Percentiles rank a stretch among this genome's conserved stretches.
These are phyloP conservation scores for Wickerhamiella azymoides DNA, from an alignment of 805 yeast genomes.

Conservation along the genomic window DNA sequence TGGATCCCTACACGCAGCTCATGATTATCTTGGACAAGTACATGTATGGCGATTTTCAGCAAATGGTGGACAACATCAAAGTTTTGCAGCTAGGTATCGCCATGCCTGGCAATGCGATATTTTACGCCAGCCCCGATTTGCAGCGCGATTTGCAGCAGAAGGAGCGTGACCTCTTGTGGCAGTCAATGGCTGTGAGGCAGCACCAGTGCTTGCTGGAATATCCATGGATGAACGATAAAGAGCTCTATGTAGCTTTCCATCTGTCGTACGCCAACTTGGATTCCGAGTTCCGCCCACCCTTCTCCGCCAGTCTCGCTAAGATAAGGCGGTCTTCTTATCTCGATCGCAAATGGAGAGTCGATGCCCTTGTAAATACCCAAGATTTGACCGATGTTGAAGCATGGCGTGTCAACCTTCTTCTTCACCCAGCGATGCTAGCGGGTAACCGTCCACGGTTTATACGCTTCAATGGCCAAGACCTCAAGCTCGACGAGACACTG, in stretches of 20 bases:
- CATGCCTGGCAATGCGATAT: not conserved
- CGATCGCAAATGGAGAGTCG: too few relatives aligned
- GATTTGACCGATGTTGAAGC: too few relatives aligned
- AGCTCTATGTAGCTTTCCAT: too few relatives aligned
- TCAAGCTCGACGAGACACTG: too few relatives aligned
- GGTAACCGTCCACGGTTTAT: too few relatives aligned
- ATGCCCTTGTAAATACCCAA: too few relatives aligned
- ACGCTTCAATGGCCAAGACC: too few relatives aligned
- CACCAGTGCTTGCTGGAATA: not conserved
- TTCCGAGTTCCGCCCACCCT: not conserved
- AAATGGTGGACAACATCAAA: not conserved
- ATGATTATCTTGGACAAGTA: not conserved
- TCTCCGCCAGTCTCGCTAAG: not conserved
- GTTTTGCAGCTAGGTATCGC: not conserved
- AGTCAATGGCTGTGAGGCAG: not conserved
- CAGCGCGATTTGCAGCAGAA: too few relatives aligned
- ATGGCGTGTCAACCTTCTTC: too few relatives aligned
- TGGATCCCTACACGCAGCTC: not conserved
- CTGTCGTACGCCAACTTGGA: not conserved
- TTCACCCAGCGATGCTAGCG: too few relatives aligned
- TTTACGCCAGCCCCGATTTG: not conserved
- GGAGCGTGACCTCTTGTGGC: not conserved
- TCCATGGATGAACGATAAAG: not conserved
- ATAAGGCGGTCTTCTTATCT: too few relatives aligned
- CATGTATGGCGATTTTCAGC: not conserved